Evolutionary conservation across 805 yeast genomes (phyloP), one percentile per base, ranked within the genome.

Genomic region (Danielozyma ontarioensis): DNA sequence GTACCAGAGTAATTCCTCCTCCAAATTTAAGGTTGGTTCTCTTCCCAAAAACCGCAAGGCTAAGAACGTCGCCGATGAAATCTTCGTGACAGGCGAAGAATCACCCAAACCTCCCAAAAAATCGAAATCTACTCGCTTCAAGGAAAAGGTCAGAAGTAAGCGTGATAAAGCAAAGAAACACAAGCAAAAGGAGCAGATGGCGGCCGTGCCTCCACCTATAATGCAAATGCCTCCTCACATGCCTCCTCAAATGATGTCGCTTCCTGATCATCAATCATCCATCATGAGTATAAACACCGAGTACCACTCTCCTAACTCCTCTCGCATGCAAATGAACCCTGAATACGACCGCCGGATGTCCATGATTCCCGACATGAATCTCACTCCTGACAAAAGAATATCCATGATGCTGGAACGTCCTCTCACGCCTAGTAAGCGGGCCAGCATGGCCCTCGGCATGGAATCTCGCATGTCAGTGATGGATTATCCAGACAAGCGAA

Each of bases 1-100:
- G 7, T 51, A 61, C 34, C 58, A 55, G 31, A 57, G 64, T 32
- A 62, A 53, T n/a, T 45, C 46, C 4, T 50, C 55, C 1, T 40
- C 46, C 13, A 55, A 56, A 34, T 53, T 53, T 40, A 39, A 39
- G 21, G 53, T 53, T 5, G 39, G 46, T 12, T 35, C 50, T 6
- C 5, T 27, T 32, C 6, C 42, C 39, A 31, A 33, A 47, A 18
- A 21, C 31, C 4, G 42, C 37, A 24, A 27, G 48, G 12, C 28
- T 41, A 17, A 37, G 33, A n/a, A 30, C 31, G 17, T 22, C 13
- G 32, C 39, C 16, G 42, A 28, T 15, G 22, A 5, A 29, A 31
- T 13, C 26, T 25, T 24, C 24, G 28, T 25, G 22, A 28, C 25
- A 23, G 17, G 14, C 22, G n/a, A 29, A 16, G 29, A n/a, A 16